These are phyloP conservation scores for Ganoderma sinense DNA, from an alignment of 1,284 basidiomycete species.

Conservation along the genomic window DNA sequence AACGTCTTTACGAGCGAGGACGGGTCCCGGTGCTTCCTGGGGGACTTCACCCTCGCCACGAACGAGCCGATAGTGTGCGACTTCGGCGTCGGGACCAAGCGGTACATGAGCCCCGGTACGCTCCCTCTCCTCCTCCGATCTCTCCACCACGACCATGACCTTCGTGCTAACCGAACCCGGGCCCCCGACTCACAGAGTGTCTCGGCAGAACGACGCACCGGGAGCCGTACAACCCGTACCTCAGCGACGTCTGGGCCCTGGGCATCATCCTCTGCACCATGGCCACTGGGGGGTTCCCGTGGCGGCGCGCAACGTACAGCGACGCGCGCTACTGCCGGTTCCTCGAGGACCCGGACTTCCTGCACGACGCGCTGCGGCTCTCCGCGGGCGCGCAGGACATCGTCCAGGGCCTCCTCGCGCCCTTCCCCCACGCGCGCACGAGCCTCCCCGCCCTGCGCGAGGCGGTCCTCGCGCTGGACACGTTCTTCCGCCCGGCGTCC, in stretches of 20 bases:
- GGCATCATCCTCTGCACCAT: slow-evolving; percentile 63
- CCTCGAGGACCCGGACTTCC: slow-evolving; percentile 60
- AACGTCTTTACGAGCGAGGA: slow-evolving; percentile 67
- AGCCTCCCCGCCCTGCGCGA: slow-evolving; percentile 64
- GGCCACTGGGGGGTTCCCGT: slow-evolving; percentile 86
- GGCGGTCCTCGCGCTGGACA: slow-evolving; percentile 19
- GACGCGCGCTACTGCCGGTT: slow-evolving; percentile 71
- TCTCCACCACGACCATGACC: too few relatives aligned
- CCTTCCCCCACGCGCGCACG: slow-evolving; percentile 58
- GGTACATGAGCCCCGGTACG: slow-evolving; percentile 71
- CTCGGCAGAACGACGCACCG: neutral
- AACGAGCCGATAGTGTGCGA: slow-evolving; percentile 51
- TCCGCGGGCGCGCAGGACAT: slow-evolving; percentile 59
- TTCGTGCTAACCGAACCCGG: too few relatives aligned
- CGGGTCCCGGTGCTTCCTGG: slow-evolving; percentile 58
- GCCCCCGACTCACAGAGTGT: neutral
- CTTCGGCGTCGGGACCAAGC: slow-evolving; percentile 59
- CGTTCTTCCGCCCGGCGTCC: slow-evolving; percentile 23
- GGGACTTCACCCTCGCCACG: slow-evolving; percentile 79
- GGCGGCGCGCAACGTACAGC: slow-evolving; percentile 74
- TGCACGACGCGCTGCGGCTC: slow-evolving; percentile 69
- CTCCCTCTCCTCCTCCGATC: too few relatives aligned
- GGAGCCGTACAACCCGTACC: slow-evolving; percentile 46
- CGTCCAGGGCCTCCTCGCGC: slow-evolving; percentile 63
- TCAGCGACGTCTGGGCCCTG: slow-evolving; percentile 90